These are phyloP conservation scores for Gymnopus androsaceus DNA, from an alignment of 1,284 basidiomycete genomes.

Conservation along the genomic window DNA sequence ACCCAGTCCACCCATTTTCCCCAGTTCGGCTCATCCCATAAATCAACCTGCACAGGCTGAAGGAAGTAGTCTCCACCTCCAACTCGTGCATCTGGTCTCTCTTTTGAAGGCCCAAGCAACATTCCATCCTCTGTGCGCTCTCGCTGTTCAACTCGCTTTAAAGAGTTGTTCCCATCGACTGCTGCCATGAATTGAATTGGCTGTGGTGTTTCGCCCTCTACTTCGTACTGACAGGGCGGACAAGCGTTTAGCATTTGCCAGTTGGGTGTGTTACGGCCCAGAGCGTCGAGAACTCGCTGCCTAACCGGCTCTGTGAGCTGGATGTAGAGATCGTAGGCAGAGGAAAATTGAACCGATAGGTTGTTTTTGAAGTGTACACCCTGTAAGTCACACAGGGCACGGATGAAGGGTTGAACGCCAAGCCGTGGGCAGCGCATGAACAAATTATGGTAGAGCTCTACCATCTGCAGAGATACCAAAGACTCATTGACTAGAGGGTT, in stretches of 20 bases:
- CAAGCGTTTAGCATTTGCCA: conserved; percentile 33
- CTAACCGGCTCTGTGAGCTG: neutral
- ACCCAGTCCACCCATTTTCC: neutral
- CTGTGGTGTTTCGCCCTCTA: conserved; percentile 24
- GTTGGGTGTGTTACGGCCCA: neutral
- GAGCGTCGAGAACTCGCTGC: neutral
- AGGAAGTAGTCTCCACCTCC: conserved; percentile 24
- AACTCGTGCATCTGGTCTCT: conserved; percentile 18
- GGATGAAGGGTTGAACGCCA: conserved; percentile 4
- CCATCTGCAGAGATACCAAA: neutral
- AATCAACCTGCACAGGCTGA: conserved; percentile 22
- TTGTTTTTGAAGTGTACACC: conserved; percentile 8
- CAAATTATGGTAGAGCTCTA: conserved; percentile 9
- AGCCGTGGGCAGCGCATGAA: conserved; percentile 12
- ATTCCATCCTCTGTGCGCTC: neutral
- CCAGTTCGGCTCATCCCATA: conserved; percentile 14
- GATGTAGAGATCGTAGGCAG: conserved; percentile 11
- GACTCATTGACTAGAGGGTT: conserved; percentile 5
- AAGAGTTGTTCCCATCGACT: conserved; percentile 27
- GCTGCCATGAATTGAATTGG: conserved; percentile 20
- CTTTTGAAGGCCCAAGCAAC: conserved; percentile 6
- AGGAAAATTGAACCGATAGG: conserved; percentile 3
- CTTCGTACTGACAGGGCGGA: conserved; percentile 30
- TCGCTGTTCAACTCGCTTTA: conserved; percentile 25
- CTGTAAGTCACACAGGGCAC: conserved; percentile 4